Conservation (phyloP, 108 stramenopile species). For the Conticribra guillardii region DNA sequence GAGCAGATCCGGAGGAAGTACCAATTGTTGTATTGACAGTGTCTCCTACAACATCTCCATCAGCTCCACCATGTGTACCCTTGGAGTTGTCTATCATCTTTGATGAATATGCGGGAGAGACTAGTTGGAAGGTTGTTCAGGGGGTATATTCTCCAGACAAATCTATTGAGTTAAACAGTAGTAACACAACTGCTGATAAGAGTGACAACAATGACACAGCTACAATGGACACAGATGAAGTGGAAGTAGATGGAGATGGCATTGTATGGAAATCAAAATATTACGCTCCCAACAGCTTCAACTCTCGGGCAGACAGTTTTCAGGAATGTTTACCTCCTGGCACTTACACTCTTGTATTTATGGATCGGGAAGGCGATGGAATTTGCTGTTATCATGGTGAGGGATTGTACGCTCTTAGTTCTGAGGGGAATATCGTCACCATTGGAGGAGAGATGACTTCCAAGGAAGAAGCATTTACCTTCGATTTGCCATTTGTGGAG, state of each 20-base stretch:
- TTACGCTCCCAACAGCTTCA: constrained; percentile 20
- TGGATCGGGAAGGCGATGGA: constrained; percentile 28
- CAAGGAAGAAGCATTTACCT: constrained; percentile 18
- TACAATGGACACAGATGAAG: background rate
- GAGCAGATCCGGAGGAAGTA: background rate
- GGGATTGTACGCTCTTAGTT: constrained; percentile 31
- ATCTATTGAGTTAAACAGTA: too few species aligned
- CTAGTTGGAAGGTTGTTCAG: constrained; percentile 22
- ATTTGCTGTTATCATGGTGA: constrained; percentile 39
- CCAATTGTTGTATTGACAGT: background rate
- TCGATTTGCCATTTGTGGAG: constrained; percentile 31
- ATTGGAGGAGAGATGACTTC: constrained; percentile 24
- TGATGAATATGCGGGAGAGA: constrained; percentile 34
- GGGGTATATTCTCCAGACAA: too few species aligned
- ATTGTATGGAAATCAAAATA: constrained; percentile 35
- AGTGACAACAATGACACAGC: background rate
- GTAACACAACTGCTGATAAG: background rate
- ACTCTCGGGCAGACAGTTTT: constrained; percentile 9
- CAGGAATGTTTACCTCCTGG: constrained; percentile 22
- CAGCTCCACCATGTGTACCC: constrained; percentile 32
- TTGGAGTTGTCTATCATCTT: constrained; percentile 43
- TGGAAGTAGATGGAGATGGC: background rate
- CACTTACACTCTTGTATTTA: constrained; percentile 33
- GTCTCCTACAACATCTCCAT: constrained; percentile 1
- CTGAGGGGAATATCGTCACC: constrained; percentile 29